These are phyloP conservation scores for Hemisphaericaspora subhashii DNA, from an alignment of 1,139 yeast species.

Conservation along the genomic window DNA sequence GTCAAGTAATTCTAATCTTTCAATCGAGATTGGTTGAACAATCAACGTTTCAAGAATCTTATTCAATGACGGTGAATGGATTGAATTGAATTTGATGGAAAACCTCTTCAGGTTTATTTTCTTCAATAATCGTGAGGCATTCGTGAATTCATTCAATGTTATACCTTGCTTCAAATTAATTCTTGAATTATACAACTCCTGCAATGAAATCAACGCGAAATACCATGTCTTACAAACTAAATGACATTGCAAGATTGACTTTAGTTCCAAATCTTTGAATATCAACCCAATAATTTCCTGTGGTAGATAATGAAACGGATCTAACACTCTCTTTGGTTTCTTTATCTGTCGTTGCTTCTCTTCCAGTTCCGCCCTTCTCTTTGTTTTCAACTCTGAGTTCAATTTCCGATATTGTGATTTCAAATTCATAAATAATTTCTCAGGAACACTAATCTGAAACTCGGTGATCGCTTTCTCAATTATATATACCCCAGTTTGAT, in stretches of 20 bases:
- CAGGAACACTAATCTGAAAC: conserved; percentile 25
- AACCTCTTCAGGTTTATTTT: conserved; percentile 18
- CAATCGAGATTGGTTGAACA: conserved; percentile 17
- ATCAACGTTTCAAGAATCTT: conserved; percentile 27
- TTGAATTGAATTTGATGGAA: conserved; percentile 26
- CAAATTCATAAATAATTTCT: conserved; percentile 26
- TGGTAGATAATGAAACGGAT: conserved; percentile 32
- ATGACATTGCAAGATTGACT: conserved; percentile 26
- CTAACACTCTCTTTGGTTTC: conserved; percentile 14
- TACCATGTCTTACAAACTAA: conserved; percentile 38
- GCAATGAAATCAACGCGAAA: conserved; percentile 23
- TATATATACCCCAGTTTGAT: conserved; percentile 42
- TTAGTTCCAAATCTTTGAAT: conserved; percentile 24
- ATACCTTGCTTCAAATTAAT: conserved; percentile 28
- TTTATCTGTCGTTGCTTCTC: conserved; percentile 13
- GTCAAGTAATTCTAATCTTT: conserved; percentile 28
- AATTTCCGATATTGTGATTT: conserved; percentile 25
- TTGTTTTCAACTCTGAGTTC: conserved; percentile 24
- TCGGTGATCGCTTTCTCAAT: conserved; percentile 28
- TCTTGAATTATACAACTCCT: conserved; percentile 24
- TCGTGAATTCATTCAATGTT: conserved; percentile 28
- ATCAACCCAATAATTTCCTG: conserved; percentile 31
- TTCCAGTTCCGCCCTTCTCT: conserved; percentile 3
- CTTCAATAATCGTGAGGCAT: conserved; percentile 30
- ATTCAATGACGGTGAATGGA: conserved; percentile 20